A percentile compares a stretch with the other conserved stretches of the same genome.
Conservation (phyloP, 2,329 filamentous ascomycete genomes). For the Alternaria infectoria region DNA sequence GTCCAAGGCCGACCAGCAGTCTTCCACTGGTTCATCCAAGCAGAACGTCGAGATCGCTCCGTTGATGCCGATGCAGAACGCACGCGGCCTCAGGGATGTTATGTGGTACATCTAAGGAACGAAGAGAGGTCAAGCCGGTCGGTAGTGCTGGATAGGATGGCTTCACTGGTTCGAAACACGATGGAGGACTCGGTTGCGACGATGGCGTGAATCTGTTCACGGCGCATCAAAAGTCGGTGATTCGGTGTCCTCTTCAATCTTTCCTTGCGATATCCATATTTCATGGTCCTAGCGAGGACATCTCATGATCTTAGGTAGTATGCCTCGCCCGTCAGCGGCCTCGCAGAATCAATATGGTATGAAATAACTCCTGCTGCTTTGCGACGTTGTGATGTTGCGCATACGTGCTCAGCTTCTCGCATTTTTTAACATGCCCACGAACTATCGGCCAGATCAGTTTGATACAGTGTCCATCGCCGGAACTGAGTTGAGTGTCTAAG, state of each 20-base stretch:
- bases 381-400: neutral
- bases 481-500: neutral
- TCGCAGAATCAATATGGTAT: neutral
- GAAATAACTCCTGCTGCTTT: neutral
- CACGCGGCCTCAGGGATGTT: constrained; percentile 47
- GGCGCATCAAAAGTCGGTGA: constrained; percentile 6
- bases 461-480: neutral
- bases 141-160: neutral
- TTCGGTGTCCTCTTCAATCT: neutral
- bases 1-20: constrained; percentile 34
- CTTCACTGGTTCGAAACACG: neutral
- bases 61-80: constrained; percentile 51
- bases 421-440: neutral
- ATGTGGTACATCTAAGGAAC: constrained; percentile 59
- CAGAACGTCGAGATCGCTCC: constrained; percentile 45
- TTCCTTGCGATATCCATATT: neutral
- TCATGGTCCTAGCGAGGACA: neutral
- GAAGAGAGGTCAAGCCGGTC: neutral
- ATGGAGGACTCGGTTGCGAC: neutral
- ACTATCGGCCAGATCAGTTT: neutral
- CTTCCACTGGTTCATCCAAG: constrained; percentile 39
- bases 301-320: neutral
- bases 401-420: neutral
- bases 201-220: neutral
- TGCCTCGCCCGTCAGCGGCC: neutral